Evolutionary conservation across 345 rosid genomes (phyloP).

Genomic region (Murraya koenigii): DNA sequence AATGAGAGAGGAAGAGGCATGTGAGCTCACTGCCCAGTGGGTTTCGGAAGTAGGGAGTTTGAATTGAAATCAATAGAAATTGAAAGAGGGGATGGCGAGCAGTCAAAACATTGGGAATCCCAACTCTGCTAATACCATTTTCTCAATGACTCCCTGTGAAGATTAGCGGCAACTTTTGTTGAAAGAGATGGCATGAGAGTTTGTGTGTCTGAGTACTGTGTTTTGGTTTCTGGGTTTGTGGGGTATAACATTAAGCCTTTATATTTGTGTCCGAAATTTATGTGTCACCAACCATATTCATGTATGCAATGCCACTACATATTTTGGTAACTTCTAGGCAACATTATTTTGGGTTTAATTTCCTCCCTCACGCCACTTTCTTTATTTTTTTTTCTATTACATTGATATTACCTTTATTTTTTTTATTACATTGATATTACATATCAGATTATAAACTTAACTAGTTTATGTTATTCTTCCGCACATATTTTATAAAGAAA

Average conservation of each 20-base stretch:
- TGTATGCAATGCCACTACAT: not conserved
- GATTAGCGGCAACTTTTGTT: constrained; percentile 21
- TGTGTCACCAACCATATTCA: constrained; percentile 21
- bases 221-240: not conserved
- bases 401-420: too few relatives aligned
- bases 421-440: too few relatives aligned
- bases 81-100: not conserved
- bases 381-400: too few relatives aligned
- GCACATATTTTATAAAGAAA: too few relatives aligned
- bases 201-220: not conserved
- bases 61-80: not conserved
- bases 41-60: constrained; percentile 12
- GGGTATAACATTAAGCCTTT: not conserved
- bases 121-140: not conserved
- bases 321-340: constrained; percentile 1
- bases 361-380: constrained; percentile 11
- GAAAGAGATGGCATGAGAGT: constrained; percentile 38
- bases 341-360: constrained; percentile 10
- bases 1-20: not conserved
- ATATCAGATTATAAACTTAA: too few relatives aligned
- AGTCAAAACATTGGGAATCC: constrained; percentile 51
- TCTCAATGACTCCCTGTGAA: constrained; percentile 16
- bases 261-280: constrained; percentile 17
- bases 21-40: constrained; percentile 41
- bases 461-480: too few relatives aligned